phyloP scores from a whole-genome alignment of 192 early-diverging fungal genomes.

The Phlyctochytrium bullatum region DNA sequence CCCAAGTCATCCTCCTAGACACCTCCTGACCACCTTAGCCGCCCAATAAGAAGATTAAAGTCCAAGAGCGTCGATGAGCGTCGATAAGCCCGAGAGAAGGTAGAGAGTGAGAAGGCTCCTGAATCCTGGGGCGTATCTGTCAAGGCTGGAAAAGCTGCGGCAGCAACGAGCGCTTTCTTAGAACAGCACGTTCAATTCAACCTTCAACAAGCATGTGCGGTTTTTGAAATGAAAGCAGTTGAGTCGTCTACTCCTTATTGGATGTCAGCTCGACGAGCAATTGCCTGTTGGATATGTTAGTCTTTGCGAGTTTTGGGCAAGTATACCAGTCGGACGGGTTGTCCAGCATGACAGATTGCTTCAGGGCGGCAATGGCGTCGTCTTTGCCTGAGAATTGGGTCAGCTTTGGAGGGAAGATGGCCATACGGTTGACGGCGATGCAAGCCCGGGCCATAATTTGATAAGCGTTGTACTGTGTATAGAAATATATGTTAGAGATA shows the following conservation, averaged over 20 bases:
- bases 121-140: no score
- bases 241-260: conserved; percentile 44
- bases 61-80: no score
- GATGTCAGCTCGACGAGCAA: conserved; percentile 54
- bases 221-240: no score
- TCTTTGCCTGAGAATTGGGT: conserved; percentile 48
- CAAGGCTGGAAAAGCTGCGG: no score
- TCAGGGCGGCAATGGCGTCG: conserved; percentile 56
- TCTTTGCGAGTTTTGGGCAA: not conserved
- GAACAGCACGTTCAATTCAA: no score
- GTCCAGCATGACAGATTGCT: conserved; percentile 58
- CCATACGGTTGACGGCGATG: conserved; percentile 57
- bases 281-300: conserved; percentile 33
- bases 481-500: not conserved
- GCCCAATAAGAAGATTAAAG: no score
- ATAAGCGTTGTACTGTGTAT: conserved; percentile 63
- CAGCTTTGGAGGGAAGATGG: not conserved
- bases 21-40: no score
- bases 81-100: no score
- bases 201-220: no score
- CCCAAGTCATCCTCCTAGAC: no score
- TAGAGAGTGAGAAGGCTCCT: no score
- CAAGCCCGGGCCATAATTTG: conserved; percentile 64
- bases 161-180: no score
- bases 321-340: conserved; percentile 61